These are phyloP conservation scores for Cercospora sojina DNA, from an alignment of 2,329 filamentous ascomycete species.

Conservation along the genomic window DNA sequence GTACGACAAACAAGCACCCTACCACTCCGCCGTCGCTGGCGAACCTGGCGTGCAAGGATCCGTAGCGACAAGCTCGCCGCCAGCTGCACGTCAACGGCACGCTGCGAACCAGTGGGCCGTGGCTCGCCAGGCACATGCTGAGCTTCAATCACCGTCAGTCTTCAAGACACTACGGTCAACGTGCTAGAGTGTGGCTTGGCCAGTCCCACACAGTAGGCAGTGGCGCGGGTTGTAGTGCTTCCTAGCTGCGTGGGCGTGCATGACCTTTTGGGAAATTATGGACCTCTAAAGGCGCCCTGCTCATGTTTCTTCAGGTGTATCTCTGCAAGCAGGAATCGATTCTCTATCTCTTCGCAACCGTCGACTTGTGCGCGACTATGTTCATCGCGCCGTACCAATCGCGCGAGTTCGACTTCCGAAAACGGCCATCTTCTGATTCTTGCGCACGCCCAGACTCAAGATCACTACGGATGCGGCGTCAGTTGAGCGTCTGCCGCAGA, in stretches of 20 bases:
- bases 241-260: slow-evolving; percentile 29
- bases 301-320: slow-evolving; percentile 26
- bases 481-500: slow-evolving; percentile 34
- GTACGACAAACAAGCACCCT: slow-evolving; percentile 28
- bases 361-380: slow-evolving; percentile 21
- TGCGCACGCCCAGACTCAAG: slow-evolving; percentile 33
- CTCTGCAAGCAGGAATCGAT: slow-evolving; percentile 23
- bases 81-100: slow-evolving; percentile 32
- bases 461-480: slow-evolving; percentile 38
- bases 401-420: slow-evolving; percentile 34
- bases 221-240: slow-evolving; percentile 36
- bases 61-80: slow-evolving; percentile 25
- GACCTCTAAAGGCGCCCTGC: slow-evolving; percentile 28
- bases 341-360: slow-evolving; percentile 28
- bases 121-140: slow-evolving; percentile 27
- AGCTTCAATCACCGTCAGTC: slow-evolving; percentile 10
- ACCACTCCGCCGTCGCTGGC: neutral
- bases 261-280: slow-evolving; percentile 35
- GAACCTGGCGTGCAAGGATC: slow-evolving; percentile 18
- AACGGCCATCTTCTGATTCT: slow-evolving; percentile 35
- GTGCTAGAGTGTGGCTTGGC: slow-evolving; percentile 29
- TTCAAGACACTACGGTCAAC: slow-evolving; percentile 19
- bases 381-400: slow-evolving; percentile 18
- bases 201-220: slow-evolving; percentile 35
- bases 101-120: slow-evolving; percentile 25